Conservation (phyloP, 352 stramenopile genomes). For the Peronospora farinosa region DNA sequence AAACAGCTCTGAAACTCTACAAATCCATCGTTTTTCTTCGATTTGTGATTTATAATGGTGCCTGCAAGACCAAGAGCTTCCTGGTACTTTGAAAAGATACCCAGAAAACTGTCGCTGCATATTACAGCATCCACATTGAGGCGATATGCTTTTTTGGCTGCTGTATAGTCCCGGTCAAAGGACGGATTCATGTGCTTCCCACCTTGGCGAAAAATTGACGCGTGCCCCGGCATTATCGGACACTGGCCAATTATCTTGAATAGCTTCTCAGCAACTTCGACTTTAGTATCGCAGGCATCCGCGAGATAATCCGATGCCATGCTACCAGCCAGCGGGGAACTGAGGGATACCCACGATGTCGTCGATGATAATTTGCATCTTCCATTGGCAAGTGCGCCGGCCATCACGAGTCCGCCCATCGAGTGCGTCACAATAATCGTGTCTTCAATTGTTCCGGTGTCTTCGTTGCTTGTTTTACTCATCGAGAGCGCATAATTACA, state of each 20-base stretch:
- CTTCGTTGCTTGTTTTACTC: slow-evolving; percentile 4
- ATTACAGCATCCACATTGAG: slow-evolving; percentile 33
- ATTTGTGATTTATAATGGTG: slow-evolving; percentile 23
- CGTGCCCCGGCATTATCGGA: slow-evolving; percentile 13
- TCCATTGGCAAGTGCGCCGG: slow-evolving; percentile 8
- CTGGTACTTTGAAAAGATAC: slow-evolving; percentile 28
- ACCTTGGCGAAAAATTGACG: slow-evolving; percentile 30
- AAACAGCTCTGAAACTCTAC: slow-evolving; percentile 48
- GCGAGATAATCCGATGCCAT: slow-evolving; percentile 16
- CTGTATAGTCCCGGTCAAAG: slow-evolving; percentile 18
- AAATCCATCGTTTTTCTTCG: slow-evolving; percentile 26
- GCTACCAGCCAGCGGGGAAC: slow-evolving; percentile 18
- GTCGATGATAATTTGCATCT: slow-evolving; percentile 11
- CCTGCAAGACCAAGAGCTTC: slow-evolving; percentile 14
- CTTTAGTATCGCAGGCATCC: slow-evolving; percentile 2
- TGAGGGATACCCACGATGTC: slow-evolving; percentile 15
- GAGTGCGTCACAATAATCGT: slow-evolving; percentile 24
- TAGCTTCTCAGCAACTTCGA: slow-evolving; percentile 4
- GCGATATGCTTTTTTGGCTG: slow-evolving; percentile 25
- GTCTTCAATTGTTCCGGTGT: slow-evolving; percentile 6
- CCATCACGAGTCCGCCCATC: slow-evolving; percentile 21
- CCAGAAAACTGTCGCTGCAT: slow-evolving; percentile 29
- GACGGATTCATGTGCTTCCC: slow-evolving; percentile 17
- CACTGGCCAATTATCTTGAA: slow-evolving; percentile 31
- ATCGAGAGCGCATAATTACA: slow-evolving; percentile 16